Conservation (phyloP, 2,329 filamentous ascomycete species). For the Exophiala alcalophila region DNA sequence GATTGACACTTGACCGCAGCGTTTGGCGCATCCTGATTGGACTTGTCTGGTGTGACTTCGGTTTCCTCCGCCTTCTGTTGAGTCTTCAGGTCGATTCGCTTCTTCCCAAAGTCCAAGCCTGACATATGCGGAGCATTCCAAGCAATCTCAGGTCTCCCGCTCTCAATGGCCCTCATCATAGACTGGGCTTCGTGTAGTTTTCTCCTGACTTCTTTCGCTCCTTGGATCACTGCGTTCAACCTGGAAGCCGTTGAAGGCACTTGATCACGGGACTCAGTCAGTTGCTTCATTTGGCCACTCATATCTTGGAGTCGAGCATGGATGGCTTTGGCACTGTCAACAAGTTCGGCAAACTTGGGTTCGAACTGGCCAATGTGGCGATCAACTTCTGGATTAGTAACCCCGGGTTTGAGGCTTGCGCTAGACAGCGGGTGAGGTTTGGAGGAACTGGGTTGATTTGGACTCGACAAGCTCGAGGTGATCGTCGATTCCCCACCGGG, state of each 20-base stretch:
- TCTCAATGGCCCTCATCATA: slow-evolving; percentile 17
- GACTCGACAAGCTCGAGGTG: not conserved
- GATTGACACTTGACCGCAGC: not conserved
- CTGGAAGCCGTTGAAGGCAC: slow-evolving; percentile 4
- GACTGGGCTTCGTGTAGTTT: slow-evolving; percentile 20
- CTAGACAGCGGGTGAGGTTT: slow-evolving; percentile 19
- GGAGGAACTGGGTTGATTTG: not conserved
- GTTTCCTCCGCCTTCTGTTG: not conserved
- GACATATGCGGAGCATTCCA: slow-evolving; percentile 16
- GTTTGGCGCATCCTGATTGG: not conserved
- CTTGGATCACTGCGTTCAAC: slow-evolving; percentile 20
- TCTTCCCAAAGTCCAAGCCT: slow-evolving; percentile 17
- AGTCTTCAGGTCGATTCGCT: slow-evolving; percentile 16
- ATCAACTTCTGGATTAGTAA: slow-evolving; percentile 25
- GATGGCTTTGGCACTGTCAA: slow-evolving; percentile 22
- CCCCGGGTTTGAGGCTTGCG: slow-evolving; percentile 27
- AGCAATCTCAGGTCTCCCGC: slow-evolving; percentile 15
- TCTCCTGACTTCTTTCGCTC: slow-evolving; percentile 20
- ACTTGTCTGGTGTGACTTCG: not conserved
- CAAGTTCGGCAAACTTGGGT: slow-evolving; percentile 23
- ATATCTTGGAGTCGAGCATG: slow-evolving; percentile 6
- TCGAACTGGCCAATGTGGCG: slow-evolving; percentile 25
- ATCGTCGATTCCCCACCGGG: not conserved
- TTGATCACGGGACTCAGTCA: not conserved
- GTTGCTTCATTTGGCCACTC: not conserved